Percentiles rank a stretch among this genome's conserved stretches.
Evolutionary conservation across 1,284 basidiomycete species (phyloP).

Genomic region (Xerocomus minutiporus): DNA sequence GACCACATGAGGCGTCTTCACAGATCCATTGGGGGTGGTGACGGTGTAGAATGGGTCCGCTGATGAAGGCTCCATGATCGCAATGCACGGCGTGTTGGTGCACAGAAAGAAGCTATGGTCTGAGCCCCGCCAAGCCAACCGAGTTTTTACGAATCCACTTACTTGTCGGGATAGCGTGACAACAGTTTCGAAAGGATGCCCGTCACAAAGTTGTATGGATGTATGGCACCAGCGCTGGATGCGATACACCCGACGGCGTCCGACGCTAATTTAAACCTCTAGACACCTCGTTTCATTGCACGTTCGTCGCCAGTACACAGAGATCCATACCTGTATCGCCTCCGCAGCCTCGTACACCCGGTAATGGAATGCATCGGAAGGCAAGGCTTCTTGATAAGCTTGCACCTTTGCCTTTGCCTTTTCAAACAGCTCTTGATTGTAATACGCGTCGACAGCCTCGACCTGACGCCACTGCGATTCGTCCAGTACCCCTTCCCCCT

Average conservation of each 20-base stretch:
- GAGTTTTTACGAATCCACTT: conserved; percentile 6
- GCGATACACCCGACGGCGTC: conserved; percentile 38
- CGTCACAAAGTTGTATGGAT: conserved; percentile 47
- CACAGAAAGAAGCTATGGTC: conserved; percentile 36
- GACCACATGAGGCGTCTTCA: conserved; percentile 44
- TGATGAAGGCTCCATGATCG: conserved; percentile 29
- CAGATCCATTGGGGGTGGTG: conserved; percentile 40
- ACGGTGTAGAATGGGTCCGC: conserved; percentile 35
- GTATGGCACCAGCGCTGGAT: conserved; percentile 40
- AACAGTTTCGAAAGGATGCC: conserved; percentile 39
- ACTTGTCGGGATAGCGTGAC: conserved; percentile 36
- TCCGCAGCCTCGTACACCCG: conserved; percentile 32
- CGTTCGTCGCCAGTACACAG: not conserved
- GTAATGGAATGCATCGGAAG: conserved; percentile 36
- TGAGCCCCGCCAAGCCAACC: not conserved
- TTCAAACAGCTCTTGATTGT: conserved; percentile 32
- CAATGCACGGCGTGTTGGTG: conserved; percentile 40
- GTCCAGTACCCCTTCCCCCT: conserved; percentile 30
- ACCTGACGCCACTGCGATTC: conserved; percentile 40
- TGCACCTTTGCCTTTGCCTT: conserved; percentile 33
- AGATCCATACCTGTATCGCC: conserved; percentile 33
- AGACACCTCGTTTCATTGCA: not conserved
- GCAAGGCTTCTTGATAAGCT: conserved; percentile 37
- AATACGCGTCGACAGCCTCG: conserved; percentile 42
- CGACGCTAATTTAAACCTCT: conserved; percentile 38